phyloP scores from a whole-genome alignment of 176 grass and related monocot species.

The Eragrostis curvula region DNA sequence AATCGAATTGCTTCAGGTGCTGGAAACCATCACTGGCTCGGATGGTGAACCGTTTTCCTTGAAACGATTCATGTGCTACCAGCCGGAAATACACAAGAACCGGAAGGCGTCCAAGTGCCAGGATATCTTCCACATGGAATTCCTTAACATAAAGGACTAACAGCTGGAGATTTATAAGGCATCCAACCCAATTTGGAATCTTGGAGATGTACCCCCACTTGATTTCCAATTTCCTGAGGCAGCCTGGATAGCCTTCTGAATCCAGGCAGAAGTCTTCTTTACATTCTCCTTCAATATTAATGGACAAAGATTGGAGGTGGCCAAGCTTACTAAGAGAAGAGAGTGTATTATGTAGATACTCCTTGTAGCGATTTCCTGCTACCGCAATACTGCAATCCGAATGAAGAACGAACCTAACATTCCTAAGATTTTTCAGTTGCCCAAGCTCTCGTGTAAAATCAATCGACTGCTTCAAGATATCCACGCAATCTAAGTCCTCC shows the following conservation, averaged over 20 bases:
- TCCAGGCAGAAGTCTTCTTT: not conserved
- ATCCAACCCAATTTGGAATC: not conserved
- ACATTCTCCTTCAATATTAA: not conserved
- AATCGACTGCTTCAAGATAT: not conserved
- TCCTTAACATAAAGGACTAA: not conserved
- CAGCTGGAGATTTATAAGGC: not conserved
- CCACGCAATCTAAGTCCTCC: not conserved
- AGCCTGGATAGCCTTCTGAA: not conserved
- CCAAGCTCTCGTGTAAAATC: not conserved
- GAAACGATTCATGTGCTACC: not conserved
- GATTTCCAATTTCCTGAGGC: not conserved
- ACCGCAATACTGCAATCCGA: not conserved
- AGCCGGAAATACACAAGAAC: conserved; percentile 24
- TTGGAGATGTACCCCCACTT: not conserved
- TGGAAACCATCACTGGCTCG: not conserved
- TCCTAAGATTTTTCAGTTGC: not conserved
- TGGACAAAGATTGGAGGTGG: not conserved
- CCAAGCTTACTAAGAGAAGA: not conserved
- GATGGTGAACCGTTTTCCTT: not conserved
- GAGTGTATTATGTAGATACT: not conserved
- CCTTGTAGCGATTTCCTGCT: not conserved
- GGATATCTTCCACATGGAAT: not conserved
- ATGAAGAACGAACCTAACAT: not conserved
- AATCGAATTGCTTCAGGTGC: not conserved
- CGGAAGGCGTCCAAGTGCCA: not conserved